A percentile compares a stretch with the other conserved stretches of the same genome.
phyloP scores from a whole-genome alignment of 768 basidiomycete genomes.

The Epithele typhae region DNA sequence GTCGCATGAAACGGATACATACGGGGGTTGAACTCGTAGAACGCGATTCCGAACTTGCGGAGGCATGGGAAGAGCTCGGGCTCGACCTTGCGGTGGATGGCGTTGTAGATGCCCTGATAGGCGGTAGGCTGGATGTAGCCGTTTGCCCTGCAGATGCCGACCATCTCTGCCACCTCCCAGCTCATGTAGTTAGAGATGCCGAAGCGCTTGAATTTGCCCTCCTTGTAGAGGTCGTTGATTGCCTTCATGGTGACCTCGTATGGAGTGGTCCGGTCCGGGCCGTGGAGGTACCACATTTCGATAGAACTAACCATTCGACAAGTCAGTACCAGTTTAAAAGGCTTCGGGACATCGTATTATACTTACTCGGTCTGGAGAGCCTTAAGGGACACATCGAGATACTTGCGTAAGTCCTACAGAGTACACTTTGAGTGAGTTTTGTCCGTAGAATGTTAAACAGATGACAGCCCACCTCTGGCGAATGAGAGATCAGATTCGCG shows the following conservation, averaged over 20 bases:
- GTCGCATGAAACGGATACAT: no score
- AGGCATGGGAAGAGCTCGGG: constrained; percentile 40
- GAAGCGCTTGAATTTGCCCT: constrained; percentile 47
- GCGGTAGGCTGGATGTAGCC: constrained; percentile 45
- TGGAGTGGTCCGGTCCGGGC: constrained; percentile 38
- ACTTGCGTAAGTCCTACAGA: constrained; percentile 31
- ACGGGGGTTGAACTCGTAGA: constrained; percentile 40
- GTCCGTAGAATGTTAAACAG: no score
- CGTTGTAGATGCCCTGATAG: constrained; percentile 47
- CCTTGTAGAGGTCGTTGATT: constrained; percentile 44
- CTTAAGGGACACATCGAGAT: constrained; percentile 33
- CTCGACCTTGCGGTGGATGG: constrained; percentile 33
- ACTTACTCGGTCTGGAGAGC: constrained; percentile 44
- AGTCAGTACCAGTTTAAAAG: neutral
- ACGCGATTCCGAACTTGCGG: constrained; percentile 36
- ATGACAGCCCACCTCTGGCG: constrained; percentile 17
- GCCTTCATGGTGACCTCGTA: constrained; percentile 44
- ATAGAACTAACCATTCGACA: constrained; percentile 17
- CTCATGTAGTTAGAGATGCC: constrained; percentile 41
- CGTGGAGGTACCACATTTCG: constrained; percentile 49
- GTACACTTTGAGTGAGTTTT: no score
- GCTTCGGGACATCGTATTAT: neutral
- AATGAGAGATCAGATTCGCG: constrained; percentile 15
- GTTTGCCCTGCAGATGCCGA: constrained; percentile 24
- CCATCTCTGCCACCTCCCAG: constrained; percentile 44